Conservation (phyloP, 495 filamentous ascomycete genomes). For the Rhypophila decipiens region DNA sequence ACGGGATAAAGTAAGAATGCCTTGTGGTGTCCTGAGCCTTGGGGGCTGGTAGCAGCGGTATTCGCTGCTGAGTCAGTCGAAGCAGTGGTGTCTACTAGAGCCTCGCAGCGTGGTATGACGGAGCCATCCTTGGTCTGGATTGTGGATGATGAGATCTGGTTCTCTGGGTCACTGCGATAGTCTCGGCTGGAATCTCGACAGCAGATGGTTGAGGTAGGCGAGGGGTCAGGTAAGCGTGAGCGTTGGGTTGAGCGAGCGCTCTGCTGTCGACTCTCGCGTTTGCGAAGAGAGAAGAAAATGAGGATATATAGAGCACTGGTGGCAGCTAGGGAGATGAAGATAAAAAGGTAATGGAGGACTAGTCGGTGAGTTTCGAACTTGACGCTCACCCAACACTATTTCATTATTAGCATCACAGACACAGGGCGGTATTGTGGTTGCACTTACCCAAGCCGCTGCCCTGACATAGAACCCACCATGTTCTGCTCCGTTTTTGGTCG, state of each 20-base stretch:
- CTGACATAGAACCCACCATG: conserved; percentile 53
- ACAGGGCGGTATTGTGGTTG: not conserved
- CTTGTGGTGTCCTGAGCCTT: conserved; percentile 39
- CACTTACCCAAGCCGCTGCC: conserved; percentile 57
- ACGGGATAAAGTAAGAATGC: conserved; percentile 72
- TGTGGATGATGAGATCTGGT: too few species aligned
- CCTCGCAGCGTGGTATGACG: too few species aligned
- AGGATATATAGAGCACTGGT: conserved; percentile 59
- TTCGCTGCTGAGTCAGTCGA: not conserved
- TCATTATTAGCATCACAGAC: not conserved
- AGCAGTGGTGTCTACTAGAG: too few species aligned
- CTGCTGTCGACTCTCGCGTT: conserved; percentile 11
- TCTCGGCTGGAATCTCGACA: too few species aligned
- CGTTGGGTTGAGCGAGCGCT: not conserved
- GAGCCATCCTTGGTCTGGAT: too few species aligned
- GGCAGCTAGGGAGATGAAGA: conserved; percentile 62
- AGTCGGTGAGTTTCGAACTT: conserved; percentile 57
- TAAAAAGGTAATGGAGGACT: conserved; percentile 73
- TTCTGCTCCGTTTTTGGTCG: conserved; percentile 38
- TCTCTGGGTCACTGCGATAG: too few species aligned
- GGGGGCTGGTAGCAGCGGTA: conserved; percentile 4
- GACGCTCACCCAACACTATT: conserved; percentile 64
- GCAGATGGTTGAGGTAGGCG: too few species aligned
- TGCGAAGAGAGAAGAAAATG: conserved; percentile 54
- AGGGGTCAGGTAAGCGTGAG: not conserved